These are phyloP conservation scores for Ramalina intermedia DNA, from an alignment of 495 filamentous ascomycete genomes.

Conservation along the genomic window DNA sequence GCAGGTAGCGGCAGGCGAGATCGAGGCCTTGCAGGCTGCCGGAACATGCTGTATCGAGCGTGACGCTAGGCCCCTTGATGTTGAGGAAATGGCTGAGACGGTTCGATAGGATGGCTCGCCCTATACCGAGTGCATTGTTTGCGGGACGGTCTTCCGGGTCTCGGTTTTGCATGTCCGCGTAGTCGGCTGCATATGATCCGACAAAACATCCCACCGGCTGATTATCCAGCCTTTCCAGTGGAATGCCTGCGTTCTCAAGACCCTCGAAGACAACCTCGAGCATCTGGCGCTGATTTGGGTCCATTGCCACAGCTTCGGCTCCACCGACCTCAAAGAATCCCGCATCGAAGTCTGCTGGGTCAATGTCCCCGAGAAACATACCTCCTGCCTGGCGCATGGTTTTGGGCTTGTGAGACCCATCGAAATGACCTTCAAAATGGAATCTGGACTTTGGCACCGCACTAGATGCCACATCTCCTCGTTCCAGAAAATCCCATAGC, in stretches of 20 bases:
- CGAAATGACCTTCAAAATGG: not conserved
- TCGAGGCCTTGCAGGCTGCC: slow-evolving; percentile 1
- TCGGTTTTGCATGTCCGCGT: slow-evolving; percentile 14
- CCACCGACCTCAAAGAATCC: slow-evolving; percentile 28
- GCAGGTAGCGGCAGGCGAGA: slow-evolving; percentile 14
- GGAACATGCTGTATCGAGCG: slow-evolving; percentile 18
- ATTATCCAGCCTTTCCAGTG: no score
- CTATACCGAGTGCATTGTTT: slow-evolving; percentile 12
- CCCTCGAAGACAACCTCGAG: slow-evolving; percentile 35
- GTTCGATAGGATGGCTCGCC: slow-evolving; percentile 18
- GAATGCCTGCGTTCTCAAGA: slow-evolving; percentile 26
- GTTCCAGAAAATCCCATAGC: slow-evolving; percentile 34
- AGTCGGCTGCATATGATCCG: slow-evolving; percentile 11
- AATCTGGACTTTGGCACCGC: not conserved
- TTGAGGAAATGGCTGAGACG: slow-evolving; percentile 22
- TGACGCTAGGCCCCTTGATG: slow-evolving; percentile 18
- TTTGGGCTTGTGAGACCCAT: slow-evolving; percentile 7
- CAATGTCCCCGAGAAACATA: slow-evolving; percentile 34
- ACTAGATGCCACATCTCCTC: slow-evolving; percentile 12
- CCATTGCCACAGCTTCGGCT: slow-evolving; percentile 33
- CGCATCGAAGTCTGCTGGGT: slow-evolving; percentile 19
- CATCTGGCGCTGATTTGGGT: slow-evolving; percentile 41
- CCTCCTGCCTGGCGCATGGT: slow-evolving; percentile 26
- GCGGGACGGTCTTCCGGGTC: slow-evolving; percentile 19
- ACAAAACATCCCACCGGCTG: slow-evolving; percentile 9